Base-by-base conservation (phyloP, 1,139 yeast genomes). In the Blastobotrys petasosporus region DNA sequence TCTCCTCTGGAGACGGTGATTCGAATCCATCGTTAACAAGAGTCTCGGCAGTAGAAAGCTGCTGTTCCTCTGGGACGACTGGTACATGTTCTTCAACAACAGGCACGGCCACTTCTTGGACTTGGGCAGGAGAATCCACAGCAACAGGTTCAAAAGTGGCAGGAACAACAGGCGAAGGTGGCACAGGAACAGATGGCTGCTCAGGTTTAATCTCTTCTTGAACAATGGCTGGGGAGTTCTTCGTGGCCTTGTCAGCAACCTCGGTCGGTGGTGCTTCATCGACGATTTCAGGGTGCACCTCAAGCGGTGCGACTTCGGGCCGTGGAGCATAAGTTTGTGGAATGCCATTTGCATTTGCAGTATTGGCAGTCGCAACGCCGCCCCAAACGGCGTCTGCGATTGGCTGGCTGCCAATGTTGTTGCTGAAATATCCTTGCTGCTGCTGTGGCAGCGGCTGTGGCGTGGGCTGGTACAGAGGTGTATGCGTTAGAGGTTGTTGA, bases 381-480 rank as follows among this genome's bases (percentile, higher is more conserved):
- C 33, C 15, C 33, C 12, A n/a, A 4, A n/a, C 15, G 33, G 33
- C 15, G 4, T n/a, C 12, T 5, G 33, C 33, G 8, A 31, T 31
- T n/a, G 33, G 33, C 15, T 31, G 33, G 9, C 33, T 31, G 33
- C 9, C 15, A 31, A 13, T 31, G 15, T 31, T 31, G 15, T 31
- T 31, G 33, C 15, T 8, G 25, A 23, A 42, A 34, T 41, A 37
- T 34, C 20, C 23, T 35, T 31, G 33, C 12, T n/a, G 33, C 33
- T 31, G 33, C 33, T 31, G 33, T 5, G 33, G 9, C 33, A 4
- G 15, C 8, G 33, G 9, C 4, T 31, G 33, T 13, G 33, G 33
- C 25, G 25, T 20, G 6, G 25, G 25, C 25, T 31, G 12, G 33
- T 15, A 29, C 37, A 32, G 32, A 39, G 30, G 23, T 31, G 25